A percentile compares a stretch with the other conserved stretches of the same genome.
These are phyloP conservation scores for Urochloa ruziziensis DNA, from an alignment of 176 grass and related monocot species.

Conservation along the genomic window DNA sequence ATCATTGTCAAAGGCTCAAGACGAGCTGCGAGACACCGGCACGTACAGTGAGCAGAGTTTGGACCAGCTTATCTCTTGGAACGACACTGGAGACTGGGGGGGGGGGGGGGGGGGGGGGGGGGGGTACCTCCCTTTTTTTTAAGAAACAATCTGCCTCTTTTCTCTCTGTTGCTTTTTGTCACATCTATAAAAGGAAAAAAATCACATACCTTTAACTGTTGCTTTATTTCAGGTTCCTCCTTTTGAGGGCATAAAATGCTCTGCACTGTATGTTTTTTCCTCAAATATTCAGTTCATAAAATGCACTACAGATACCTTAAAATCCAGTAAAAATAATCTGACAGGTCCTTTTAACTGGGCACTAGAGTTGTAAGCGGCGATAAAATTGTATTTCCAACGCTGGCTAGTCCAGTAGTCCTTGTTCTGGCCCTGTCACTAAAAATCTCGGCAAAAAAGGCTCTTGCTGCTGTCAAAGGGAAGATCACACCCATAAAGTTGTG, in stretches of 20 bases:
- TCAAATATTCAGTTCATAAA: background rate
- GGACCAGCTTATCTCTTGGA: background rate
- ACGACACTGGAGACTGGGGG: background rate
- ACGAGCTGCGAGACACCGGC: background rate
- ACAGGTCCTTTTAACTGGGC: too few relatives aligned
- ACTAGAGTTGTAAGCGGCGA: too few relatives aligned
- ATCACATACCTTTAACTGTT: background rate
- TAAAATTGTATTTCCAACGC: too few relatives aligned
- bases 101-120: too few relatives aligned
- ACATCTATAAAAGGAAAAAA: background rate
- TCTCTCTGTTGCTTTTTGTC: background rate
- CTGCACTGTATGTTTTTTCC: background rate
- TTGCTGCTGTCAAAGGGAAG: background rate
- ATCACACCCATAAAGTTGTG: background rate
- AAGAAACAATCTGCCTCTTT: background rate
- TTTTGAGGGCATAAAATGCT: background rate
- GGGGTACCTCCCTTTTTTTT: too few relatives aligned
- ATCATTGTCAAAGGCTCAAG: too few relatives aligned
- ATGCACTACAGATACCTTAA: too few relatives aligned
- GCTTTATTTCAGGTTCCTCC: background rate
- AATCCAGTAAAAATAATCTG: too few relatives aligned
- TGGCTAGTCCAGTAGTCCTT: too few relatives aligned
- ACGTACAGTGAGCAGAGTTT: background rate
- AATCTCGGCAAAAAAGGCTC: background rate
- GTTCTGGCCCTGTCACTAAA: too few relatives aligned